phyloP scores from a whole-genome alignment of 2,329 filamentous ascomycete genomes.

The Dactylellina parvicollis region DNA sequence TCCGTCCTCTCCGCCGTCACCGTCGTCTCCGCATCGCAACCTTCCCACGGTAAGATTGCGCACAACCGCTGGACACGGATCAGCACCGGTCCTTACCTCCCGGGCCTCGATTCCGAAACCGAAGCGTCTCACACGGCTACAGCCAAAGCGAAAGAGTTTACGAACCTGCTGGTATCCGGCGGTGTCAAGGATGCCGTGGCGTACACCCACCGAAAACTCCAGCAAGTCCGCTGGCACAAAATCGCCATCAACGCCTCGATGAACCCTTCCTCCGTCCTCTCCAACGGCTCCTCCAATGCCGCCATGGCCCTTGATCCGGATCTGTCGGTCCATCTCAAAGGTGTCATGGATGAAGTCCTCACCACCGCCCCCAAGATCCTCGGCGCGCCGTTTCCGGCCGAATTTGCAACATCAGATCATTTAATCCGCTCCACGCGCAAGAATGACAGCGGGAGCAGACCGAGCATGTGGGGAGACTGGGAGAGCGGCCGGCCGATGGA shows the following conservation, averaged over 20 bases:
- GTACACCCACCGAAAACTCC: slow-evolving; percentile 67
- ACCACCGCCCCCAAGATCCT: slow-evolving; percentile 47
- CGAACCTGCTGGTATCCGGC: slow-evolving; percentile 63
- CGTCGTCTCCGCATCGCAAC: slow-evolving; percentile 67
- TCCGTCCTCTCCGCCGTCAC: slow-evolving; percentile 69
- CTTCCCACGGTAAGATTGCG: slow-evolving; percentile 64
- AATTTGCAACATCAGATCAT: slow-evolving; percentile 72
- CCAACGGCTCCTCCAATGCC: slow-evolving; percentile 72
- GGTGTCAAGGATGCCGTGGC: slow-evolving; percentile 63
- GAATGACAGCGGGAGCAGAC: slow-evolving; percentile 69
- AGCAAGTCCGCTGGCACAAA: slow-evolving; percentile 70
- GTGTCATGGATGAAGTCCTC: slow-evolving; percentile 72
- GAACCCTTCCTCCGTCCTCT: slow-evolving; percentile 59
- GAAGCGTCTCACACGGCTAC: slow-evolving; percentile 52
- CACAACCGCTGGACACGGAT: slow-evolving; percentile 59
- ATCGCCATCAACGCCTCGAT: slow-evolving; percentile 60
- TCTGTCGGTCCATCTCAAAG: slow-evolving; percentile 70
- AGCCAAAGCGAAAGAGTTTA: slow-evolving; percentile 56
- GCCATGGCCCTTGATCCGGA: slow-evolving; percentile 74
- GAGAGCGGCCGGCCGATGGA: slow-evolving; percentile 73
- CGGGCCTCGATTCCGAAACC: slow-evolving; percentile 65
- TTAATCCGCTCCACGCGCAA: slow-evolving; percentile 73
- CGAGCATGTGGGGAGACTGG: slow-evolving; percentile 77
- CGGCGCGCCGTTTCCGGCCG: slow-evolving; percentile 36
- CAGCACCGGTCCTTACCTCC: slow-evolving; percentile 62